A percentile compares a stretch with the other conserved stretches of the same genome.
These are phyloP conservation scores for Crotalaria pallida DNA, from an alignment of 306 rosid genomes.

Conservation along the genomic window DNA sequence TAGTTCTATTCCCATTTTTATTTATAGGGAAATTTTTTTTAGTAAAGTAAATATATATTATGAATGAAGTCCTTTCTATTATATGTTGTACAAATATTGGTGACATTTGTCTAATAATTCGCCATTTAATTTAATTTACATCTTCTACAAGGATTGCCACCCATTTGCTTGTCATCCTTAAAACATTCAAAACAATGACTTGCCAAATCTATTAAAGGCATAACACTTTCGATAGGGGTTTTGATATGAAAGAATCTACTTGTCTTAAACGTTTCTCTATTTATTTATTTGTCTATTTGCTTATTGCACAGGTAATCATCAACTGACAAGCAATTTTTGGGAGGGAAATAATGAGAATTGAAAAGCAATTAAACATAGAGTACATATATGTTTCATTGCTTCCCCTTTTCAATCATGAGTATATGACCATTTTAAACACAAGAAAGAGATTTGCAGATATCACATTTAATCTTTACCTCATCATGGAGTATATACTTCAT, in stretches of 20 bases:
- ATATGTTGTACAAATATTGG: too few relatives aligned
- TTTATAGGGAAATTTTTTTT: too few relatives aligned
- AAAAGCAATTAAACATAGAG: not conserved
- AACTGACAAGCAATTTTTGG: not conserved
- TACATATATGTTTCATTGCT: too few relatives aligned
- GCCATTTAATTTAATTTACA: too few relatives aligned
- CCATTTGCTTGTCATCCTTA: not conserved
- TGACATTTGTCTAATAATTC: too few relatives aligned
- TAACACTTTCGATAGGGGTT: not conserved
- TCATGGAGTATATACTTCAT: not conserved
- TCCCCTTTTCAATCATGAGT: not conserved
- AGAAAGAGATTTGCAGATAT: not conserved
- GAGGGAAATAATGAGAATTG: too few relatives aligned
- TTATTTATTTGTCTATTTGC: not conserved
- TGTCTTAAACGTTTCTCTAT: not conserved
- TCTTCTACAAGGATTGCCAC: too few relatives aligned
- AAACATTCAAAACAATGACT: not conserved
- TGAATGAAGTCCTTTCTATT: too few relatives aligned
- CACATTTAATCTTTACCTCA: not conserved
- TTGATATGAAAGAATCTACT: not conserved
- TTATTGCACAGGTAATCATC: not conserved
- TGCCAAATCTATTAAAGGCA: not conserved
- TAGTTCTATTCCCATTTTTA: too few relatives aligned
- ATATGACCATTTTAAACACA: not conserved
- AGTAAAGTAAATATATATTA: too few relatives aligned